Base-by-base conservation (phyloP, 139 green algal genomes). In the Chlorella vulgaris region DNA sequence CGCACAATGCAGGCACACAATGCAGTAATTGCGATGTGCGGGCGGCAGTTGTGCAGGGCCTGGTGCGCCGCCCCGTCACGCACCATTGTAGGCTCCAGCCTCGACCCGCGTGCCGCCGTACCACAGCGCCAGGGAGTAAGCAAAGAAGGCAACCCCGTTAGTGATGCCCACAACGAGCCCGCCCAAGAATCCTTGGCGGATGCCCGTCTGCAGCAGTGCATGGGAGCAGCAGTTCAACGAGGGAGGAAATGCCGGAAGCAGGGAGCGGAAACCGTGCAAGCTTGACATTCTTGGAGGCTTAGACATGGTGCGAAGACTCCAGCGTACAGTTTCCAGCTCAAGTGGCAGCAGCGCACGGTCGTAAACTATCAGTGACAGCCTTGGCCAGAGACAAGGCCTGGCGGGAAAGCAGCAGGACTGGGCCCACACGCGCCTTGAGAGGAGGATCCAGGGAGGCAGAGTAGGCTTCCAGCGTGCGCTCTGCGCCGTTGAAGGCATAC, bases 81-180 rank as follows among this genome's bases (percentile, higher is more conserved):
- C 81, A 76, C 90, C 90, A 21, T 55, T 90, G 81, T 93, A 93
- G 10, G 61, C 83, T 29, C 86, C 86, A 3, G 84, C 88, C 0
- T 68, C 66, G 38, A 96, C 79, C 26, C 88, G 80, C 0, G 74
- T 85, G 4, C 86, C 85, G 7, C 94, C 94, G 76, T 95, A 98
- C 83, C 90, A 95, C 3, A 97, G 81, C 0, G 90, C 91, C 26
- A 96, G 58, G 0, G 92, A 93, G 71, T 95, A 94, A 7, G 75
- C 84, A 10, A 67, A 85, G 35, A 86, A 89, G 42, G 76, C 76
- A 15, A 78, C 58, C 33, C 36, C 62, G 35, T 84, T 89, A 36
- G 85, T 81, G 36, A 51, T 69, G 67, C 90, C 91, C 36, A 91
- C 29, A 4, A 68, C 83, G 19, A 90, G 50, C 40, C 90, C 89